These are phyloP conservation scores for Crithidia thermophila DNA, from an alignment of 208 protist genomes.

Conservation along the genomic window DNA sequence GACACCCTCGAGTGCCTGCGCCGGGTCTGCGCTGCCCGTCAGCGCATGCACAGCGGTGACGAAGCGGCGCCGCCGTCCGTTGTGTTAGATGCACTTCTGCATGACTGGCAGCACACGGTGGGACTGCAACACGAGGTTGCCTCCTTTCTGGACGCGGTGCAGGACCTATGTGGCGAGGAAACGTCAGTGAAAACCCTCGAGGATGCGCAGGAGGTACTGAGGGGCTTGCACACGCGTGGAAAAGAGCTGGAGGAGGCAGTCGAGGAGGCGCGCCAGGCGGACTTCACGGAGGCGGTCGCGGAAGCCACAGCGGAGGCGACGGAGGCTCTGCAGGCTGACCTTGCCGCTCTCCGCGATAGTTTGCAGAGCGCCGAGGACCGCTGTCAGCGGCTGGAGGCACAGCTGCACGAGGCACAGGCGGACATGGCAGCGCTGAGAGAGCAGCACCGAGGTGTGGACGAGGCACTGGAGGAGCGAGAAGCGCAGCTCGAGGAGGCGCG, in stretches of 20 bases:
- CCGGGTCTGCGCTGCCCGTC: constrained; percentile 8
- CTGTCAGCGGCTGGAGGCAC: constrained; percentile 8
- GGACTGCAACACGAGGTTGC: background rate
- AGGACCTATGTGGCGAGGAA: background rate
- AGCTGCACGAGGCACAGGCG: constrained; percentile 20
- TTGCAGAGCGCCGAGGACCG: constrained; percentile 16
- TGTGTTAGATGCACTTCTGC: background rate
- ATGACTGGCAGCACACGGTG: background rate
- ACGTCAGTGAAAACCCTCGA: constrained; percentile 12
- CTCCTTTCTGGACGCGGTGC: constrained; percentile 10
- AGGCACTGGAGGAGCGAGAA: constrained; percentile 39
- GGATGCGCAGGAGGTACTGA: constrained; percentile 15
- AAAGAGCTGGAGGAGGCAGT: constrained; percentile 8
- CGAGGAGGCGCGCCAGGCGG: background rate
- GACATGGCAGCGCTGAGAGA: constrained; percentile 33
- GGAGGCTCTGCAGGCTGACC: background rate
- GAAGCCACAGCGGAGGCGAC: constrained; percentile 1
- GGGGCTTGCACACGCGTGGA: constrained; percentile 2
- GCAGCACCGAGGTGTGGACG: constrained; percentile 21
- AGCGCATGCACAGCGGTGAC: background rate
- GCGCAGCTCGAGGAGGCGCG: constrained; percentile 36
- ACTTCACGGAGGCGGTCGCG: background rate
- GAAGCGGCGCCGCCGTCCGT: background rate
- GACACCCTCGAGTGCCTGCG: background rate
- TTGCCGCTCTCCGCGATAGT: constrained; percentile 15